Conservation (phyloP, 2,329 filamentous ascomycete genomes). For the Thyridium curvatum region DNA sequence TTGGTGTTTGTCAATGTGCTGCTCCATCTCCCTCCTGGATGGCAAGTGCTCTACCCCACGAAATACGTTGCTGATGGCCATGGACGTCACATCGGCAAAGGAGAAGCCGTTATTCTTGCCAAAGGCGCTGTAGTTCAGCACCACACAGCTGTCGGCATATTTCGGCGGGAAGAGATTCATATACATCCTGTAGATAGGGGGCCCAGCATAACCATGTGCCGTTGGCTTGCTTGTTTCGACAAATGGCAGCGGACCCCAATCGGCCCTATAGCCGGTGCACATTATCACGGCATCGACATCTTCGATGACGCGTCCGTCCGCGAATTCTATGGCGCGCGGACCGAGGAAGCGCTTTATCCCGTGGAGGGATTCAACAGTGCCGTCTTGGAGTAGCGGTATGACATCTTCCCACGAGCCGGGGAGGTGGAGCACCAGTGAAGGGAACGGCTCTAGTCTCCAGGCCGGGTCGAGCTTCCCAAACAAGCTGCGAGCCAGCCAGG, state of each 20-base stretch:
- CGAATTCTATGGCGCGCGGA: slow-evolving; percentile 17
- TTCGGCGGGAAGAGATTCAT: slow-evolving; percentile 37
- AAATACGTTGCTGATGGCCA: slow-evolving; percentile 39
- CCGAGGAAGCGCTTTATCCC: slow-evolving; percentile 19
- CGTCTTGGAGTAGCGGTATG: slow-evolving; percentile 16
- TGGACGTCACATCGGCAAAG: slow-evolving; percentile 34
- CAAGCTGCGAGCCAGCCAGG: slow-evolving; percentile 7
- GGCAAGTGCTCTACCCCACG: slow-evolving; percentile 30
- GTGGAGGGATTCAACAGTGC: slow-evolving; percentile 17
- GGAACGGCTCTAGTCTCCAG: slow-evolving; percentile 21
- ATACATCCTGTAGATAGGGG: slow-evolving; percentile 28
- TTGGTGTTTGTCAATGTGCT: slow-evolving; percentile 24
- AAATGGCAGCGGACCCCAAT: slow-evolving; percentile 19
- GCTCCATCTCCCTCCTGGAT: slow-evolving; percentile 24
- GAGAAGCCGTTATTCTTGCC: slow-evolving; percentile 27
- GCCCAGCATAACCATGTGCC: slow-evolving; percentile 17
- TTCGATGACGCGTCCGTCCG: slow-evolving; percentile 17
- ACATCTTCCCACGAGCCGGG: slow-evolving; percentile 18
- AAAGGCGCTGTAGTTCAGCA: slow-evolving; percentile 29
- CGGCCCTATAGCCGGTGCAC: slow-evolving; percentile 26
- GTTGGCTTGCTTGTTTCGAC: slow-evolving; percentile 18
- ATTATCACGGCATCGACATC: slow-evolving; percentile 23
- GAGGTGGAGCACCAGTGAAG: slow-evolving; percentile 14
- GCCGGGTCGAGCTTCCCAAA: slow-evolving; percentile 18
- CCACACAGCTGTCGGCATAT: slow-evolving; percentile 35